Evolutionary conservation across 768 basidiomycete species (phyloP), one percentile per base, ranked within the genome.

Genomic region (Tephrocybe sp.): DNA sequence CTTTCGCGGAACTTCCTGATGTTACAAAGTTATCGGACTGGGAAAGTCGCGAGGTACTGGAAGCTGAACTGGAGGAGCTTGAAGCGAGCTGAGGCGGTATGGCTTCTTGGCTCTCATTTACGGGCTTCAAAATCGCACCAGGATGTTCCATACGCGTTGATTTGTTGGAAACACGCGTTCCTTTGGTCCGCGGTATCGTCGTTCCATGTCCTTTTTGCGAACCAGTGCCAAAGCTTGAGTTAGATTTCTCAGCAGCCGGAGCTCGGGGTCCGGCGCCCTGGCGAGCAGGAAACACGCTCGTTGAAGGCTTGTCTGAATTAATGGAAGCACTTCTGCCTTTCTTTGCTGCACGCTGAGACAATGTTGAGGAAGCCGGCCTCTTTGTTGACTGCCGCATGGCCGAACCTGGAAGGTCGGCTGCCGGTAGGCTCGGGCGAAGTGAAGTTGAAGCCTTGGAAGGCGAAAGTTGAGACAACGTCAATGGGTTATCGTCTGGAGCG

Each of bases 381-480:
- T 84, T 84, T 56, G 60, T 71, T 19, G 75, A 66, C 22, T 58
- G 62, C 53, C 75, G 69, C 64, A 70, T 66, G 43, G 76, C 72
- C 4, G 76, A 72, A 44, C 60, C 60, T 44, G 64, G 63, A 15
- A 39, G 56, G 37, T 53, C 52, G 16, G 30, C 23, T 31, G 50
- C 54, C 13, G 48, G 46, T 36, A 44, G 46, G 36, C 46, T 21
- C 13, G 54, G 55, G 12, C 33, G 40, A 15, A 15, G 33, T 36
- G 52, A 23, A 43, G 53, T 31, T 33, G 45, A 50, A 42, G 21
- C 30, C 42, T 67, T 69, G 46, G 49, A 60, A 52, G 78, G 78
- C 5, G 80, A 82, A 56, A 80, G 65, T 57, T 81, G 76, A 33
- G 79, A 80, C 53, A 79, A 38, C 40, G 75, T 77, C 33, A 81